Percentiles rank a stretch among this genome's conserved stretches.
Evolutionary conservation across 2,329 filamentous ascomycete species (phyloP).

Genomic region (Penicillium sp.): DNA sequence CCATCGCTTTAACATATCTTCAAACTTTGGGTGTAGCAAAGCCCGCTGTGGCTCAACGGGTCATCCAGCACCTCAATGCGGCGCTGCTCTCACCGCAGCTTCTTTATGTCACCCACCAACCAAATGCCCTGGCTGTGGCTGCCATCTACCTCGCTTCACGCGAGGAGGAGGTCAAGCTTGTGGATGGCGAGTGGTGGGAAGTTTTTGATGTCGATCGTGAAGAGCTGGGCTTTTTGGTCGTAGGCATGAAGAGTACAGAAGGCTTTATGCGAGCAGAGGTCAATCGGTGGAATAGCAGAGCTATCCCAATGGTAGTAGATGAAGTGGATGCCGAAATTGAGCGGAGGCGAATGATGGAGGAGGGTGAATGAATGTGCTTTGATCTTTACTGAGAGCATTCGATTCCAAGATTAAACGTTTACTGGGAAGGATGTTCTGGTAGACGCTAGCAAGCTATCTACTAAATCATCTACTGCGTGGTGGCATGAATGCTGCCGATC

Average conservation of each 20-base stretch:
- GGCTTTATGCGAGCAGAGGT: conserved; percentile 64
- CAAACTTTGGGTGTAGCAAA: conserved; percentile 75
- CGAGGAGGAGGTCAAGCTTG: conserved; percentile 74
- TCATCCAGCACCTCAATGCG: conserved; percentile 79
- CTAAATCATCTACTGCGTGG: neutral
- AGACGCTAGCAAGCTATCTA: neutral
- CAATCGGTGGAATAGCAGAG: conserved; percentile 53
- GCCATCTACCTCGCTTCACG: conserved; percentile 87
- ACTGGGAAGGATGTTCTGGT: neutral
- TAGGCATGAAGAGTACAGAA: conserved; percentile 77
- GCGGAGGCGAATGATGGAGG: conserved; percentile 46
- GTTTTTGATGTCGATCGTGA: conserved; percentile 95
- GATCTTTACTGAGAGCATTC: neutral
- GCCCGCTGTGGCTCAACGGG: conserved; percentile 60
- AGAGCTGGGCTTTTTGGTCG: conserved; percentile 88
- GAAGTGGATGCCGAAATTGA: conserved; percentile 62
- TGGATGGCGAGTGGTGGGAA: conserved; percentile 91
- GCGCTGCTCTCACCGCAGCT: conserved; percentile 83
- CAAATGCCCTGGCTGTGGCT: conserved; percentile 77
- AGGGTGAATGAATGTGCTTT: conserved; percentile 37
- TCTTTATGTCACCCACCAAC: conserved; percentile 89
- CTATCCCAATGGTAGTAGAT: conserved; percentile 60
- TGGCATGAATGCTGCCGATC: neutral
- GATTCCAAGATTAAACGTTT: neutral
- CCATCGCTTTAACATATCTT: conserved; percentile 85